These are phyloP conservation scores for Dichotomopilus funicola DNA, from an alignment of 2,329 filamentous ascomycete species.

Conservation along the genomic window DNA sequence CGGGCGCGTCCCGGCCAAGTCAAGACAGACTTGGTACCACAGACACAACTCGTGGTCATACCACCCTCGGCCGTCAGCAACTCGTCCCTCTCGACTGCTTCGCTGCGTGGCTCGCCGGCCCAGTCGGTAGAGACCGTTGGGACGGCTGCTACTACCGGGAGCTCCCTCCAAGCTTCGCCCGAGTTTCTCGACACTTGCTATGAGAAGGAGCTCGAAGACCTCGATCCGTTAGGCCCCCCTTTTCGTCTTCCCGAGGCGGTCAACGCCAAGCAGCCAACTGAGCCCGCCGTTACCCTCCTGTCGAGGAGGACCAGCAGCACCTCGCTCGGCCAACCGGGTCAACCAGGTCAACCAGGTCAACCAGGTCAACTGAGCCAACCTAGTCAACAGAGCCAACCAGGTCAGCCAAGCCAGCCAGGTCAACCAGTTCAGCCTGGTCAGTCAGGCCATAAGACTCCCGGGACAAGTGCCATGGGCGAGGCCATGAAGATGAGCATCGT, in stretches of 20 bases:
- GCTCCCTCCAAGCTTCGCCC: constrained; percentile 61
- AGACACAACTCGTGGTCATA: constrained; percentile 34
- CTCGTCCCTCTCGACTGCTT: constrained; percentile 50
- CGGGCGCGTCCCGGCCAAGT: constrained; percentile 42
- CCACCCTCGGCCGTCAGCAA: constrained; percentile 50
- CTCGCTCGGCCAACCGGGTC: constrained; percentile 54
- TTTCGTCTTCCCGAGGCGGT: constrained; percentile 71
- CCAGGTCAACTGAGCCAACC: no score
- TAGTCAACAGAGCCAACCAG: no score
- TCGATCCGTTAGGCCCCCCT: constrained; percentile 42
- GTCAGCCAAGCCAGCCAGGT: no score
- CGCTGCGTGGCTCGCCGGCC: constrained; percentile 49
- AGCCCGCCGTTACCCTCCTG: constrained; percentile 29
- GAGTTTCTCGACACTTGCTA: constrained; percentile 56
- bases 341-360: no score
- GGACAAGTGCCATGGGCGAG: constrained; percentile 51
- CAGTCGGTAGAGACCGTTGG: constrained; percentile 49
- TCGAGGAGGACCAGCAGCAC: constrained; percentile 52
- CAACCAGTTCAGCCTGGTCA: no score
- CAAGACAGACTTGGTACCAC: constrained; percentile 39
- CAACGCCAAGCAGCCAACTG: constrained; percentile 5
- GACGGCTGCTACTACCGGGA: constrained; percentile 45
- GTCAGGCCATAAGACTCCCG: constrained; percentile 34
- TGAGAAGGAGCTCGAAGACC: constrained; percentile 44
- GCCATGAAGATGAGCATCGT: constrained; percentile 53